Conservation (phyloP, 73 alveolate genomes). For the Diophrys appendiculata region DNA sequence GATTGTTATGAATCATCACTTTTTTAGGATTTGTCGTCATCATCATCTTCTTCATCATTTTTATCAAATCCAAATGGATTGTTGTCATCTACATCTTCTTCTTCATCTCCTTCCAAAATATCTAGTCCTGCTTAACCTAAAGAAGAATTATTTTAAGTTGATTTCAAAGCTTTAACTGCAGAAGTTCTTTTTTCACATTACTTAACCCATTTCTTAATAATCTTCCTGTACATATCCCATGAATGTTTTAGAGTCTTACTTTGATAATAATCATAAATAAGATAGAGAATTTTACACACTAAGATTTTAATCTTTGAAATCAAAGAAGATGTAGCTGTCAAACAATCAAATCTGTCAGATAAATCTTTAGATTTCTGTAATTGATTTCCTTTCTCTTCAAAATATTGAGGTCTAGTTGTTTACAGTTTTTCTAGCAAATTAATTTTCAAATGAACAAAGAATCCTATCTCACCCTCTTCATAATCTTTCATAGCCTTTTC, state of each 20-base stretch:
- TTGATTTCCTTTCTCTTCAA: neutral
- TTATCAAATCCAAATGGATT: neutral
- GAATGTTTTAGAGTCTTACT: neutral
- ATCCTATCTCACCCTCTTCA: constrained; percentile 8
- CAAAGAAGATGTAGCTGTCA: neutral
- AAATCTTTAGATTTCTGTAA: neutral
- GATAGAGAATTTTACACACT: neutral
- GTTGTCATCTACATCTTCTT: neutral
- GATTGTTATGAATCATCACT: too few species aligned
- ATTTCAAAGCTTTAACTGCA: too few species aligned
- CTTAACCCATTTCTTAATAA: too few species aligned
- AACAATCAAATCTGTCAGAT: neutral
- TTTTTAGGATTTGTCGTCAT: too few species aligned
- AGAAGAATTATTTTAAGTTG: too few species aligned
- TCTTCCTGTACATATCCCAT: neutral
- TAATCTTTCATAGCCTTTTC: neutral
- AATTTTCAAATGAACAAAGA: constrained; percentile 6
- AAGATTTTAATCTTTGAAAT: neutral
- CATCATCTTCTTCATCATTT: constrained; percentile 7
- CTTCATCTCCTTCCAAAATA: neutral
- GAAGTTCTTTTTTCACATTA: too few species aligned
- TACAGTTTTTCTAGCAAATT: constrained; percentile 1
- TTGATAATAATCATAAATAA: constrained; percentile 6
- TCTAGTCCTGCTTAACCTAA: neutral
- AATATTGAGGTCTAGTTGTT: constrained; percentile 6